phyloP scores from a whole-genome alignment of 2,329 filamentous ascomycete species.

The Monosporascus ibericus region DNA sequence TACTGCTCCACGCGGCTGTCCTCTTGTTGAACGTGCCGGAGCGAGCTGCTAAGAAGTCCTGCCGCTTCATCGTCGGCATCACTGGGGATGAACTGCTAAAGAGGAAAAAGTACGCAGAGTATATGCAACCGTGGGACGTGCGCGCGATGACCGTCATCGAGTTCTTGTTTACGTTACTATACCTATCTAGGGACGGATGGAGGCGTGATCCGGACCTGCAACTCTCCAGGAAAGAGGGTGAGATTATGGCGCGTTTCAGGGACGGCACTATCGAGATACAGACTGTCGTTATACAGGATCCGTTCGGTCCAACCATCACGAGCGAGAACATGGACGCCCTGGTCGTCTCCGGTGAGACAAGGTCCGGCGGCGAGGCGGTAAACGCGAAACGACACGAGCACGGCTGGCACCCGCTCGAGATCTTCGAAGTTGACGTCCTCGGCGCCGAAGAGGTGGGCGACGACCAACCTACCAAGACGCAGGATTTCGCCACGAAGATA shows the following conservation, averaged over 20 bases:
- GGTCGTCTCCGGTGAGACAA: slow-evolving; percentile 83
- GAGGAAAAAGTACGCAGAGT: slow-evolving; percentile 82
- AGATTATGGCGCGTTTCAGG: slow-evolving; percentile 52
- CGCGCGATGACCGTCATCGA: slow-evolving; percentile 63
- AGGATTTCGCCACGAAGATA: slow-evolving; percentile 75
- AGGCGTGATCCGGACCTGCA: slow-evolving; percentile 33
- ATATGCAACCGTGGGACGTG: slow-evolving; percentile 72
- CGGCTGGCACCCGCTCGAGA: slow-evolving; percentile 68
- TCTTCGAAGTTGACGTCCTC: slow-evolving; percentile 87
- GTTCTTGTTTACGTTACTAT: slow-evolving; percentile 64
- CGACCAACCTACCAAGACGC: slow-evolving; percentile 31
- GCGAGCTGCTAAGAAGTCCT: slow-evolving; percentile 31
- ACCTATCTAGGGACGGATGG: slow-evolving; percentile 35
- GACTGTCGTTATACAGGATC: slow-evolving; percentile 80
- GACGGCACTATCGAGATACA: slow-evolving; percentile 59
- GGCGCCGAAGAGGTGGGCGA: slow-evolving; percentile 56
- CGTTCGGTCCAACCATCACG: slow-evolving; percentile 85
- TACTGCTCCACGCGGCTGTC: slow-evolving; percentile 84
- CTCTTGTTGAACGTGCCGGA: slow-evolving; percentile 57
- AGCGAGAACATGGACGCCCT: slow-evolving; percentile 72
- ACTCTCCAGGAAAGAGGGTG: slow-evolving; percentile 30
- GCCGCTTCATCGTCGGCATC: slow-evolving; percentile 73
- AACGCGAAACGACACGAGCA: slow-evolving; percentile 74
- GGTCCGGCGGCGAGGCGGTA: slow-evolving; percentile 74
- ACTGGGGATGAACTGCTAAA: slow-evolving; percentile 80